Conservation (phyloP, 1,139 yeast species). For the Blastobotrys arbuscula region DNA sequence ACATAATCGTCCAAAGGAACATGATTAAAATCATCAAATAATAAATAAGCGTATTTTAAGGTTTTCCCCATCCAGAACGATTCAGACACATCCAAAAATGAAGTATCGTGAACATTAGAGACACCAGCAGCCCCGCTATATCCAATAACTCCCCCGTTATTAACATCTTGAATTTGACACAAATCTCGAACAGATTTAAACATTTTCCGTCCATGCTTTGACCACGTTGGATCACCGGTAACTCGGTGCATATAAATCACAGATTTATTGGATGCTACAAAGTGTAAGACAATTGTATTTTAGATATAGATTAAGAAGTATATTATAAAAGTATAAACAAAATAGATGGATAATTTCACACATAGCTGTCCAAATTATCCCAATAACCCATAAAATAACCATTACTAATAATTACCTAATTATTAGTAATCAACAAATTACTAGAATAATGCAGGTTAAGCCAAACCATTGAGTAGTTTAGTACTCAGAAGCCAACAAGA, state of each 20-base stretch:
- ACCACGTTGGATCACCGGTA: slow-evolving; percentile 67
- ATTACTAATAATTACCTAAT: no score
- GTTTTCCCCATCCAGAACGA: slow-evolving; percentile 95
- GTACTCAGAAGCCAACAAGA: no score
- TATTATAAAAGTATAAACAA: no score
- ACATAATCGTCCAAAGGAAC: slow-evolving; percentile 65
- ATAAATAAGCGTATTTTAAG: slow-evolving; percentile 73
- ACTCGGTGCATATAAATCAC: slow-evolving; percentile 66
- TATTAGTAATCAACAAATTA: no score
- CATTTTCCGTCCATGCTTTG: slow-evolving; percentile 64
- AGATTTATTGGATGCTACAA: no score
- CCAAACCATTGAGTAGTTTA: no score
- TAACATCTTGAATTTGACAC: slow-evolving; percentile 17
- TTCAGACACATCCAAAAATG: slow-evolving; percentile 46
- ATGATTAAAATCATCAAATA: slow-evolving; percentile 60
- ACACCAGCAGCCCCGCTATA: slow-evolving; percentile 49
- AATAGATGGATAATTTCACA: no score
- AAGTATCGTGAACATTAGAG: slow-evolving; percentile 28
- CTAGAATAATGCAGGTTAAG: no score
- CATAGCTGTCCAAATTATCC: no score
- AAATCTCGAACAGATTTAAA: slow-evolving; percentile 45
- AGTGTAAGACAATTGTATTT: no score
- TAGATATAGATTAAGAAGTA: no score
- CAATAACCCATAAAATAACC: no score
- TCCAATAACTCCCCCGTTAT: slow-evolving; percentile 40